Conservation (phyloP, 1,139 yeast species). For the Hyphopichia khmerensis region DNA sequence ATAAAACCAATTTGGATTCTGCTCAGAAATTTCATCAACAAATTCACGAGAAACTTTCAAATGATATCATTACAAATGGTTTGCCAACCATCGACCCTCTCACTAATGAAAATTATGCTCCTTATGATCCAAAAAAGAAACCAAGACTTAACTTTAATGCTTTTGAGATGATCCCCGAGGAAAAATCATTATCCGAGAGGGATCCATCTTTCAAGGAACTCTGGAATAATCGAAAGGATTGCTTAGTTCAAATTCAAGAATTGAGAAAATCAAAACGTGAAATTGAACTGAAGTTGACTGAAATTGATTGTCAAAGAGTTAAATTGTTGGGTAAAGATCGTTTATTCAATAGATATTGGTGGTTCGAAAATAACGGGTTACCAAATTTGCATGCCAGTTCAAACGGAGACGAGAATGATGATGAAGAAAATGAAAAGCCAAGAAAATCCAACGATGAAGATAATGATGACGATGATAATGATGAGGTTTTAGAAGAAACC, state of each 20-base stretch:
- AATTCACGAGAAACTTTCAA: slow-evolving; percentile 25
- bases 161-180: slow-evolving; percentile 50
- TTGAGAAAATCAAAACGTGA: slow-evolving; percentile 46
- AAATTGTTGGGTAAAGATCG: slow-evolving; percentile 81
- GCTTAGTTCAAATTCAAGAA: slow-evolving; percentile 40
- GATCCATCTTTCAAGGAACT: slow-evolving; percentile 48
- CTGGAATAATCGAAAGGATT: slow-evolving; percentile 42
- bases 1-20: slow-evolving; percentile 49
- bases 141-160: slow-evolving; percentile 30
- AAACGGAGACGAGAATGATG: slow-evolving; percentile 37
- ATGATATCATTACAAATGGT: slow-evolving; percentile 1
- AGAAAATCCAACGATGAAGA: slow-evolving; percentile 33
- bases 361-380: slow-evolving; percentile 88
- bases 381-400: slow-evolving; percentile 53
- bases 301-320: slow-evolving; percentile 76
- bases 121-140: slow-evolving; percentile 13
- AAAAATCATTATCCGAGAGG: slow-evolving; percentile 43
- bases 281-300: slow-evolving; percentile 58
- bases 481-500: slow-evolving; percentile 52
- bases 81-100: background rate
- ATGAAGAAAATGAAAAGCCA: slow-evolving; percentile 27
- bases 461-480: slow-evolving; percentile 38
- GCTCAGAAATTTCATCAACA: slow-evolving; percentile 47
- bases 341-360: slow-evolving; percentile 86
- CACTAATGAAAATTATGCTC: background rate